A percentile compares a stretch with the other conserved stretches of the same genome.
These are phyloP conservation scores for Edaphochlamys debaryana DNA, from an alignment of 139 green algal genomes.

Conservation along the genomic window DNA sequence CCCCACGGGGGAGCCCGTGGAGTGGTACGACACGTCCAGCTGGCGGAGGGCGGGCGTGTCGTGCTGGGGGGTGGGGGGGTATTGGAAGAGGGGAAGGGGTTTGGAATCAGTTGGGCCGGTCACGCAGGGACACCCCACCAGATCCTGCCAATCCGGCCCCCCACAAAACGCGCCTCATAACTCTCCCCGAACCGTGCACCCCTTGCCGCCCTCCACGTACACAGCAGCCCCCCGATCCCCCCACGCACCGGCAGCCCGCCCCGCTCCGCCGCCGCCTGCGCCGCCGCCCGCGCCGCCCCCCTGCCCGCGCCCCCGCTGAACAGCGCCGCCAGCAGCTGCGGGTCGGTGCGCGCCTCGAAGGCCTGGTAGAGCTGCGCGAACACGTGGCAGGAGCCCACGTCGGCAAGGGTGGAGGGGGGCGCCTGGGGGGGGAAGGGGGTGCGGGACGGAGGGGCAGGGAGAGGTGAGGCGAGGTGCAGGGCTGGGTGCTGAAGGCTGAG, in stretches of 20 bases:
- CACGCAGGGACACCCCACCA: too few species aligned
- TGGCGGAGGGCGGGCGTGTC: conserved; percentile 66
- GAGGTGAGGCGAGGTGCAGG: background rate
- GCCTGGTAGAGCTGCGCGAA: conserved; percentile 86
- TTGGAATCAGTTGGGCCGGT: too few species aligned
- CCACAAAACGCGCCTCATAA: too few species aligned
- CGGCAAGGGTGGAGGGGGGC: background rate
- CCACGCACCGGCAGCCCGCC: background rate
- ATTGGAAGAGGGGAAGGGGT: background rate
- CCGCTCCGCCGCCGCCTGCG: background rate
- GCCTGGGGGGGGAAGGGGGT: background rate
- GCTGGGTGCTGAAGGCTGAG: too few species aligned
- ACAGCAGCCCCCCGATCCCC: too few species aligned
- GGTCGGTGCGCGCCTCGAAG: conserved; percentile 55
- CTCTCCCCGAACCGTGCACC: too few species aligned
- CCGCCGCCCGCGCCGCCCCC: background rate
- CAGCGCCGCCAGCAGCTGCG: conserved; percentile 15
- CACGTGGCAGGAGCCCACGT: conserved; percentile 42
- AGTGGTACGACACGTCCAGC: conserved; percentile 77
- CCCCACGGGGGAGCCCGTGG: conserved; percentile 30
- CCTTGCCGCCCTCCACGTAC: too few species aligned
- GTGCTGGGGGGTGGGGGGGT: conserved; percentile 5
- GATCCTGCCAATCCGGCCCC: too few species aligned
- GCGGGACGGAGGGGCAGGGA: background rate
- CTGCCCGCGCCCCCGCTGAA: background rate